Percentiles rank a stretch among this genome's conserved stretches.
Evolutionary conservation across 805 yeast species (phyloP).

Genomic region (Myxozyma vanderwaltii): DNA sequence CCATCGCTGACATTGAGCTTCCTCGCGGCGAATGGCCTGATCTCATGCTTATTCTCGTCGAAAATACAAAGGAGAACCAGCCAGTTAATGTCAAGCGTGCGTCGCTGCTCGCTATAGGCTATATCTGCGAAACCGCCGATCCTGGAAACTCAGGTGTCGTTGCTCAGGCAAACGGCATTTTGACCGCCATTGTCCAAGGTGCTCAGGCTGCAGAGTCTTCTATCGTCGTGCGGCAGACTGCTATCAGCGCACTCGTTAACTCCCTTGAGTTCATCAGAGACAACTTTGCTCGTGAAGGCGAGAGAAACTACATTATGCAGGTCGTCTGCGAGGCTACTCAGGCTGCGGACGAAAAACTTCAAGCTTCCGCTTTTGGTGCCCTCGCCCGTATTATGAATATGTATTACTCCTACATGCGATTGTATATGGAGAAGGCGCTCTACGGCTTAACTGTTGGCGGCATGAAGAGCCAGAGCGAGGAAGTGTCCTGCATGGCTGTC

Average conservation of each 20-base stretch:
- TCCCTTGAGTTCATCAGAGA: slow-evolving; percentile 85
- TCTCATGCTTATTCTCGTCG: slow-evolving; percentile 78
- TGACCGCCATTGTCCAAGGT: slow-evolving; percentile 96
- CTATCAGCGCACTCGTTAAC: slow-evolving; percentile 86
- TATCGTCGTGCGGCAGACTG: slow-evolving; percentile 77
- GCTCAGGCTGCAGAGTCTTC: slow-evolving; percentile 83
- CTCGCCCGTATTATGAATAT: slow-evolving; percentile 86
- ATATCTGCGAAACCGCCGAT: slow-evolving; percentile 93
- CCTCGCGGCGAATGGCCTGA: slow-evolving; percentile 89
- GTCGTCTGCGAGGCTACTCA: slow-evolving; percentile 99
- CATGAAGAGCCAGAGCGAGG: slow-evolving; percentile 81
- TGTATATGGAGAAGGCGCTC: slow-evolving; percentile 96
- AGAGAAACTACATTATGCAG: slow-evolving; percentile 96
- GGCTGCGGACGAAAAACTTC: slow-evolving; percentile 75
- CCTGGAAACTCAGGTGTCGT: slow-evolving; percentile 75
- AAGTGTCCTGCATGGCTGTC: slow-evolving; percentile 96
- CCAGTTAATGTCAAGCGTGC: slow-evolving; percentile 83
- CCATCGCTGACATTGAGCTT: slow-evolving; percentile 93
- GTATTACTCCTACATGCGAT: slow-evolving; percentile 85
- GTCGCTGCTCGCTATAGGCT: slow-evolving; percentile 86
- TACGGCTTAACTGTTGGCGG: slow-evolving; percentile 88
- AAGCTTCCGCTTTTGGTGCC: slow-evolving; percentile 95
- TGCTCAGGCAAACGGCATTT: slow-evolving; percentile 84
- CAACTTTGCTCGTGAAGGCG: slow-evolving; percentile 91
- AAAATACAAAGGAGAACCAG: slow-evolving; percentile 77